Percentiles rank a stretch among this genome's conserved stretches.
Conservation (phyloP, 306 rosid species). For the Fragaria nilgerrensis region DNA sequence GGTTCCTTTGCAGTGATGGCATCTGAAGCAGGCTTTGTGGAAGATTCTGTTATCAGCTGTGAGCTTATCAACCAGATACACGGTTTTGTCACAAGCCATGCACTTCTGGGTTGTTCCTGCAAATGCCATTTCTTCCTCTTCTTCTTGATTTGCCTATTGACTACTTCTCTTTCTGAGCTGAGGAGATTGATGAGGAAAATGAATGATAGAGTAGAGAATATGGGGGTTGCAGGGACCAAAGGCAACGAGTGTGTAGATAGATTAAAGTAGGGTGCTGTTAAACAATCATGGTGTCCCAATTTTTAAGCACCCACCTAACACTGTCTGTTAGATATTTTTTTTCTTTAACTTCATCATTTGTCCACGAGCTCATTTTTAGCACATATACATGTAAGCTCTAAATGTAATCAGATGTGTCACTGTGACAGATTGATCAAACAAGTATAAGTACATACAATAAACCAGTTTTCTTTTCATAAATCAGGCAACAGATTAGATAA, state of each 20-base stretch:
- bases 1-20: conserved; percentile 99
- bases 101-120: conserved; percentile 99
- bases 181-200: conserved; percentile 29
- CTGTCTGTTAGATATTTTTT: conserved; percentile 27
- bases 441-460: background rate
- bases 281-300: conserved; percentile 62
- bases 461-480: background rate
- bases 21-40: conserved; percentile 97
- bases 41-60: conserved; percentile 89
- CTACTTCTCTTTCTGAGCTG: conserved; percentile 9
- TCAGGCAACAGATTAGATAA: background rate
- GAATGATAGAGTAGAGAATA: conserved; percentile 21
- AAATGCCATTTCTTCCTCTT: conserved; percentile 66
- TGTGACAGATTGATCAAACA: background rate
- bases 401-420: no score
- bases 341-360: conserved; percentile 11
- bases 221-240: conserved; percentile 51
- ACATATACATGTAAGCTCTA: background rate
- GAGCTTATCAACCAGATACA: conserved; percentile 89
- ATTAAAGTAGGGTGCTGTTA: conserved; percentile 41
- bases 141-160: background rate
- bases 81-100: conserved; percentile 98
- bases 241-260: conserved; percentile 38
- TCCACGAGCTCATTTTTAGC: background rate
- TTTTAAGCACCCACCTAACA: conserved; percentile 54